phyloP scores from a whole-genome alignment of 1,284 basidiomycete species.

The Dichomitus squalens region DNA sequence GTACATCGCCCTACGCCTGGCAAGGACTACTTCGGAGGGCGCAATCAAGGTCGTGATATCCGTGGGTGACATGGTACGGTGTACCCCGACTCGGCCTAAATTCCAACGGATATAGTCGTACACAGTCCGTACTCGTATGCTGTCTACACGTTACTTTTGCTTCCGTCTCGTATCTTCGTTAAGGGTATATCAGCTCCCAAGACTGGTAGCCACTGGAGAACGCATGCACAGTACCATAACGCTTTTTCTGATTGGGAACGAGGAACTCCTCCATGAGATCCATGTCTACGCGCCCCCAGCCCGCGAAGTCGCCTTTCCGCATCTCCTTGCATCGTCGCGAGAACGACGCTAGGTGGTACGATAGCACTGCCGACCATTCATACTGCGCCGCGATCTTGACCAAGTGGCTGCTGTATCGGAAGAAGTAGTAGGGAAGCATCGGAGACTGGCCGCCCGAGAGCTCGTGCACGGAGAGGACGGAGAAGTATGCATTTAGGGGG shows the following conservation, averaged over 20 bases:
- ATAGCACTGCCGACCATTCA: conserved; percentile 36
- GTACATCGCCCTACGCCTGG: no score
- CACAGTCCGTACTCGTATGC: background rate
- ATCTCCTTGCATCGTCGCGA: conserved; percentile 36
- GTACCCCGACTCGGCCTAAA: no score
- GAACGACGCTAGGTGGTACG: conserved; percentile 39
- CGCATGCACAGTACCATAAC: conserved; percentile 25
- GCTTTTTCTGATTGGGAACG: conserved; percentile 31
- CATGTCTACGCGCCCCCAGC: conserved; percentile 35
- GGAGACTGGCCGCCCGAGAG: conserved; percentile 30
- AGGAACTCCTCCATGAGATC: conserved; percentile 37
- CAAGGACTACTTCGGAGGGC: no score
- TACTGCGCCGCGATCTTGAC: conserved; percentile 35
- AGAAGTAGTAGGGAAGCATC: conserved; percentile 33
- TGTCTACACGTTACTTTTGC: conserved; percentile 9
- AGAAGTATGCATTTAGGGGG: conserved; percentile 38
- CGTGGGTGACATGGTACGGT: no score
- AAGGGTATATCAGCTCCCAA: conserved; percentile 21
- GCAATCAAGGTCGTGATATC: no score
- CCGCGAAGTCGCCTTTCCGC: conserved; percentile 33
- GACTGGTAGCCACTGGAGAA: conserved; percentile 13
- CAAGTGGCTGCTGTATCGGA: conserved; percentile 35
- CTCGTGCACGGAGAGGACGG: conserved; percentile 34
- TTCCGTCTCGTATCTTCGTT: conserved; percentile 18
- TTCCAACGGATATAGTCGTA: conserved; percentile 10